Evolutionary conservation across 129 eudicot species (phyloP), one percentile per base, ranked within the genome.

Genomic region (Mikania micrantha): DNA sequence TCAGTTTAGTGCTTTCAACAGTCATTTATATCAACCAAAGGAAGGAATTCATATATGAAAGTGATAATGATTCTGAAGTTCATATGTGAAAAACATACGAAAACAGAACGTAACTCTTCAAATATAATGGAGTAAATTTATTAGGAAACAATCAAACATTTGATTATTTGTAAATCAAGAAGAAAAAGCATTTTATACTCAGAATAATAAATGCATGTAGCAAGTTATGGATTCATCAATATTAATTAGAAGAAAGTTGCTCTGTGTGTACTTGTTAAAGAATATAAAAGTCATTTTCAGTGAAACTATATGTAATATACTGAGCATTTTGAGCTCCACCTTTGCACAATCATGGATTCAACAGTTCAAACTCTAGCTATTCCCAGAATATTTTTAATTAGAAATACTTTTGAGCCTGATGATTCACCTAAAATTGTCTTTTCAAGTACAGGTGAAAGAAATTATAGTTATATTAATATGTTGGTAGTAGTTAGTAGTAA

Each of bases 1-100:
- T 53, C 75, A 73, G 80, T 62, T 58, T 50, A 59, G 67, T 44
- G 32, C 39, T 72, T 68, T 60, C 62, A 17, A 75, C 74, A 60
- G 52, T 60, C 34, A 74, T 49, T 25, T 48, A 54, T 47, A 25
- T 62, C 74, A 69, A 64, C 20, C 34, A 3, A 75, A 69, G 27
- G 16, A 27, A 36, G 10, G 25, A 22, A 24, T 34, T 36, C 34
- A 7, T 38, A 24, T 16, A 24, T 4, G 27, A 45, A n/a, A 65
- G 36, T 64, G 38, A 41, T 25, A 53, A 44, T 7, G 9, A 11
- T 60, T 34, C 20, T 38, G 22, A 20, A 39, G 49, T 38, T 21
- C 28, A 10, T 28, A 1, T 28, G 32, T 2, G 67, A 62, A 5
- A 31, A 48, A 9, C 31, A 48, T 4, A n/a, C 10, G 31, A 28